phyloP scores from a whole-genome alignment of 495 filamentous ascomycete genomes.

The Tuber calosporum region DNA sequence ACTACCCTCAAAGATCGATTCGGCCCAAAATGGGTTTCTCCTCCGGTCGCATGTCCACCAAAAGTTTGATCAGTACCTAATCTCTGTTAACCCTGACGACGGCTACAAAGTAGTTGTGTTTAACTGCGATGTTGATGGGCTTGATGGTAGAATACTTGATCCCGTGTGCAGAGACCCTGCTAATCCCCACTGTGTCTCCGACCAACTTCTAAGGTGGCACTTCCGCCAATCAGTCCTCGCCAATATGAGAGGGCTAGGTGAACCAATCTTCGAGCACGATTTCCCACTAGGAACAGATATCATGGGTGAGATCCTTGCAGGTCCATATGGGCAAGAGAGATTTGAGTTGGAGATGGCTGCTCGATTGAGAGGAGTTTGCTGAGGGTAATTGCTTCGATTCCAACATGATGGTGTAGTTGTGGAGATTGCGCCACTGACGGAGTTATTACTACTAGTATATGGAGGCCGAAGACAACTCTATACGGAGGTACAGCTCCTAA shows the following conservation, averaged over 20 bases:
- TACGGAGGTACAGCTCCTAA: not conserved
- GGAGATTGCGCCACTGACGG: not conserved
- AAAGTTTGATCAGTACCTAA: constrained; percentile 32
- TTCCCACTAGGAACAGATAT: constrained; percentile 41
- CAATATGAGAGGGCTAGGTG: constrained; percentile 42
- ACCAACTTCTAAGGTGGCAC: constrained; percentile 42
- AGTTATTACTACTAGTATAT: not conserved
- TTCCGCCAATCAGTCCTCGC: constrained; percentile 41
- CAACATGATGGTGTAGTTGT: constrained; percentile 1
- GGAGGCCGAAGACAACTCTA: not conserved
- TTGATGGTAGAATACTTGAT: constrained; percentile 39
- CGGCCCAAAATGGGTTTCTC: constrained; percentile 32
- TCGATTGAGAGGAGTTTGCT: not conserved
- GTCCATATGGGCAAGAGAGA: constrained; percentile 32
- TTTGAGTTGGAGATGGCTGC: constrained; percentile 31
- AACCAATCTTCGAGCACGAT: constrained; percentile 42
- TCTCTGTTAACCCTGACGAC: constrained; percentile 37
- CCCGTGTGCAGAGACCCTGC: constrained; percentile 29
- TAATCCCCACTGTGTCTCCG: constrained; percentile 31
- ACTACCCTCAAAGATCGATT: constrained; percentile 34
- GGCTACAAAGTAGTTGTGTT: constrained; percentile 41
- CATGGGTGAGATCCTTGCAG: constrained; percentile 34
- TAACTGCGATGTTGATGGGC: constrained; percentile 18
- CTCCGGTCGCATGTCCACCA: constrained; percentile 24
- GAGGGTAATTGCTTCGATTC: not conserved